A percentile compares a stretch with the other conserved stretches of the same genome.
phyloP scores from a whole-genome alignment of 2,329 filamentous ascomycete genomes.

The Fusarium equiseti region DNA sequence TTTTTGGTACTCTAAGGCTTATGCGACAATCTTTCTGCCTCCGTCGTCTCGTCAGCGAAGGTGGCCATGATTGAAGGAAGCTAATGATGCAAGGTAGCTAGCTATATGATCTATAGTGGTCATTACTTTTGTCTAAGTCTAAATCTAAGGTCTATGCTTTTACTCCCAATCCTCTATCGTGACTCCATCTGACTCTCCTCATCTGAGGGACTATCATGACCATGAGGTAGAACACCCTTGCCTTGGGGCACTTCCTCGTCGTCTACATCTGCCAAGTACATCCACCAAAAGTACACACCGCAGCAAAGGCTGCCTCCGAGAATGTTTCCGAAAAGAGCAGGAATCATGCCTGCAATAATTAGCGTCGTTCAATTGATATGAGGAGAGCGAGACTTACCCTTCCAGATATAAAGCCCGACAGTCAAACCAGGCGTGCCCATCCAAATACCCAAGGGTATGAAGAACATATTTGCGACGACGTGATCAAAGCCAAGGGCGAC shows the following conservation, averaged over 20 bases:
- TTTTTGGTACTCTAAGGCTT: neutral
- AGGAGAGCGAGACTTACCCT: conserved; percentile 49
- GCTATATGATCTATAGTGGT: neutral
- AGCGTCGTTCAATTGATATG: neutral
- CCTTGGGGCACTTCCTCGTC: neutral
- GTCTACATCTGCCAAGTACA: conserved; percentile 30
- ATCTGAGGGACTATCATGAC: conserved; percentile 20
- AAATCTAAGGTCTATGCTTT: neutral
- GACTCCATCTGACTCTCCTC: conserved; percentile 35
- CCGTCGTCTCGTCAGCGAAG: neutral
- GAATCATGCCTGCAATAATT: conserved; percentile 56
- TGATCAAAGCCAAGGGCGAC: conserved; percentile 66
- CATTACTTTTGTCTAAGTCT: neutral
- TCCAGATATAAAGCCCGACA: conserved; percentile 67
- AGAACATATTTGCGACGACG: conserved; percentile 69
- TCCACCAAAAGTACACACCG: conserved; percentile 54
- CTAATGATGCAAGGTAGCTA: neutral
- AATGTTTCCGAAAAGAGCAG: conserved; percentile 65
- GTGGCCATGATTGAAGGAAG: neutral
- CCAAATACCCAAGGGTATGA: conserved; percentile 65
- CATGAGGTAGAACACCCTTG: conserved; percentile 15
- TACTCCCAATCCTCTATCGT: accelerated
- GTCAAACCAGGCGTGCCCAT: conserved; percentile 58
- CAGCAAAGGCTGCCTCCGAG: conserved; percentile 65
- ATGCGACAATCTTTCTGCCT: neutral